phyloP scores from a whole-genome alignment of 2,329 filamentous ascomycete genomes.

The Sporothrix brasiliensis region DNA sequence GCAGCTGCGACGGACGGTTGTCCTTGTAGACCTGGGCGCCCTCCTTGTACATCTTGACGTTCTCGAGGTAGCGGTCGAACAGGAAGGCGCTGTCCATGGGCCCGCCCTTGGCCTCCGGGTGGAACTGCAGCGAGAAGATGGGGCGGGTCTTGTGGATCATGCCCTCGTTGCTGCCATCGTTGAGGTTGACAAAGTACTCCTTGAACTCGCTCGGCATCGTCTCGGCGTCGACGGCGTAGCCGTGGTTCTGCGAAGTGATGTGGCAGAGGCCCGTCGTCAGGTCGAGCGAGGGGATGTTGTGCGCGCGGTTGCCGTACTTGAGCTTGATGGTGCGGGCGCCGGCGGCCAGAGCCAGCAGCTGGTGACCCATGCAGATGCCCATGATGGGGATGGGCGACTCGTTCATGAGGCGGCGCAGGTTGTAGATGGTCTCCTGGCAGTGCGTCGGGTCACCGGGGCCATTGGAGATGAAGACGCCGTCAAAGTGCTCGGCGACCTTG shows the following conservation, averaged over 20 bases:
- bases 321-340: conserved; percentile 93
- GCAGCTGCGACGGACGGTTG: conserved; percentile 81
- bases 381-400: conserved; percentile 89
- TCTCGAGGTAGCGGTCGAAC: conserved; percentile 94
- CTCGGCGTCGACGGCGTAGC: conserved; percentile 86
- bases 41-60: conserved; percentile 85
- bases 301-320: conserved; percentile 98
- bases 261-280: conserved; percentile 96
- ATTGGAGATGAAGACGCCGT: conserved; percentile 99
- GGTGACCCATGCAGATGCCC: conserved; percentile 97
- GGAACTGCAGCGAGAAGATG: conserved; percentile 98
- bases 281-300: conserved; percentile 96
- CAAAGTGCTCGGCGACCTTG: conserved; percentile 96
- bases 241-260: conserved; percentile 98
- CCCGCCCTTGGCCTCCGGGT: conserved; percentile 96
- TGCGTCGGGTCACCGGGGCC: conserved; percentile 97
- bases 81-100: conserved; percentile 94
- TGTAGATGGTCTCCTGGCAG: conserved; percentile 91
- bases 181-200: conserved; percentile 98
- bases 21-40: conserved; percentile 78
- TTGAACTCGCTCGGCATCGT: conserved; percentile 87
- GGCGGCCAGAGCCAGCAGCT: conserved; percentile 86
- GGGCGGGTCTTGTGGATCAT: conserved; percentile 95
- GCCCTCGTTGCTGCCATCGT: conserved; percentile 95
- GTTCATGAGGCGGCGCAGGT: conserved; percentile 88